Conservation (phyloP, 371 early-diverging fungal species). For the Globomyces sp. region DNA sequence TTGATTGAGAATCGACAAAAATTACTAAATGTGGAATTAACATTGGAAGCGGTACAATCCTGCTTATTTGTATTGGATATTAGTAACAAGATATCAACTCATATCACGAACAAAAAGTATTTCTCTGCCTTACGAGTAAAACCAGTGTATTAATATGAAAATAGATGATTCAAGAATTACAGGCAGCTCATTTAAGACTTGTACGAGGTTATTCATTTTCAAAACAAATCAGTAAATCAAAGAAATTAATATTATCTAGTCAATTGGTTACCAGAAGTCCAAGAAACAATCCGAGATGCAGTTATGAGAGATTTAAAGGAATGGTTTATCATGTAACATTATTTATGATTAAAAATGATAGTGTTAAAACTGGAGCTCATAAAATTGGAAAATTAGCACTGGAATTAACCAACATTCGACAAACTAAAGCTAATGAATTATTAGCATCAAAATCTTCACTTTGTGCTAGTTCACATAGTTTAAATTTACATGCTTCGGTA, state of each 20-base stretch:
- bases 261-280: constrained; percentile 67
- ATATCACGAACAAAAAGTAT: constrained; percentile 80
- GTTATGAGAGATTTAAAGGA: constrained; percentile 85
- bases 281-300: constrained; percentile 75
- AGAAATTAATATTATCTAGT: background rate
- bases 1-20: constrained; percentile 78
- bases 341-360: background rate
- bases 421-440: constrained; percentile 64
- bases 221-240: constrained; percentile 66
- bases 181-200: constrained; percentile 65
- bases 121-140: constrained; percentile 84
- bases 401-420: constrained; percentile 42
- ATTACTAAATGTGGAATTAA: constrained; percentile 83
- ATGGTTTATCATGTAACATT: constrained; percentile 79
- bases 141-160: background rate
- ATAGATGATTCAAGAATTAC: constrained; percentile 77
- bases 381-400: constrained; percentile 84
- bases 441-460: constrained; percentile 47
- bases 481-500: constrained; percentile 51
- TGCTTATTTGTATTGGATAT: constrained; percentile 87
- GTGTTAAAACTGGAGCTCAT: constrained; percentile 75
- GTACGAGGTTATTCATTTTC: constrained; percentile 75
- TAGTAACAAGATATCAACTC: constrained; percentile 77
- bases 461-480: constrained; percentile 15
- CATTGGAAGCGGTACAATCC: constrained; percentile 77